Percentiles rank a stretch among this genome's conserved stretches.
These are phyloP conservation scores for Cryptococcus sp. DNA, from an alignment of 1,284 basidiomycete genomes.

Conservation along the genomic window DNA sequence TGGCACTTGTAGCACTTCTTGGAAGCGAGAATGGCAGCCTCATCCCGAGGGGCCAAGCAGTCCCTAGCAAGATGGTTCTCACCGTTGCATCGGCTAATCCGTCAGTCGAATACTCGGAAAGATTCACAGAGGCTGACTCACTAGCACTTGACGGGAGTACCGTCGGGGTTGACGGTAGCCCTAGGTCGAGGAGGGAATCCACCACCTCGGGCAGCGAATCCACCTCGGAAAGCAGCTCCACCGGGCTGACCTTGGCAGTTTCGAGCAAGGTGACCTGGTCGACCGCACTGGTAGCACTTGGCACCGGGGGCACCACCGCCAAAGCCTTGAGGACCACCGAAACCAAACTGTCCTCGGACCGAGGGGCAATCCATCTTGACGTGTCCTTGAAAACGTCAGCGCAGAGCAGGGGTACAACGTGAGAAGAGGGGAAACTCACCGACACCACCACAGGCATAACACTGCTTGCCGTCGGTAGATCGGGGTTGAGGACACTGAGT, in stretches of 20 bases:
- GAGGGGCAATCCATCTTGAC: constrained; percentile 75
- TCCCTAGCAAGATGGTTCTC: constrained; percentile 46
- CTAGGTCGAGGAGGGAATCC: constrained; percentile 13
- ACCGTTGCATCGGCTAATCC: constrained; percentile 43
- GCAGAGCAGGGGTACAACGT: not conserved
- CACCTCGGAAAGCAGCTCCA: constrained; percentile 23
- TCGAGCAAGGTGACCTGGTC: constrained; percentile 40
- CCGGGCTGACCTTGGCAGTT: constrained; percentile 20
- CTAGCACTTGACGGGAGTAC: constrained; percentile 46
- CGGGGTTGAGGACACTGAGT: constrained; percentile 78
- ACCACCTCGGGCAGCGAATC: constrained; percentile 10
- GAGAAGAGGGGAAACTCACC: constrained; percentile 53
- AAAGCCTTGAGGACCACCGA: constrained; percentile 6
- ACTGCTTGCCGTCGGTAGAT: constrained; percentile 67
- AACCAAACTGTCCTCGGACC: constrained; percentile 54
- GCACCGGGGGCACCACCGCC: constrained; percentile 49
- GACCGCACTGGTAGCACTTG: constrained; percentile 63
- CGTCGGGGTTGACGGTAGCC: constrained; percentile 31
- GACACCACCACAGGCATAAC: constrained; percentile 70
- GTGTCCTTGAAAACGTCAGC: too few relatives aligned
- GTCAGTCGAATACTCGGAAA: not conserved
- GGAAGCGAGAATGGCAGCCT: constrained; percentile 30
- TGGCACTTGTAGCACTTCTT: constrained; percentile 48
- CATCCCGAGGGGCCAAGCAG: constrained; percentile 43
- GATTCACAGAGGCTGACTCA: too few relatives aligned